Evolutionary conservation across 345 rosid genomes (phyloP).

Genomic region (Chamaenerion angustifolium): DNA sequence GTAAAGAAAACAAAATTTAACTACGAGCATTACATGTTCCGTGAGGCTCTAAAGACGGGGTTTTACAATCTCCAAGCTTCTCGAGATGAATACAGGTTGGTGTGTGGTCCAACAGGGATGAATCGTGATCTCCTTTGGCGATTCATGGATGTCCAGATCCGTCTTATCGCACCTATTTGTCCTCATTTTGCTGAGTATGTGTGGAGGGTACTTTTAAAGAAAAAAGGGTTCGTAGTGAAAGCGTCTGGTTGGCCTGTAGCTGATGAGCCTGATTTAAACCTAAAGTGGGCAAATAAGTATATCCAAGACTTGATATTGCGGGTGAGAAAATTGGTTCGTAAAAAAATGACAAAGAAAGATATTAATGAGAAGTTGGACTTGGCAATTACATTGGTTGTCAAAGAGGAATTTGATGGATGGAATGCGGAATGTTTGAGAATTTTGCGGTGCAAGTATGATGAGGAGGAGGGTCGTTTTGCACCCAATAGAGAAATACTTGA

Average conservation of each 20-base stretch:
- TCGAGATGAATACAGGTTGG: slow-evolving; percentile 78
- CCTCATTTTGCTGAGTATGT: slow-evolving; percentile 86
- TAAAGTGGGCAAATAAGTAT: slow-evolving; percentile 79
- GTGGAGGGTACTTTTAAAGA: slow-evolving; percentile 76
- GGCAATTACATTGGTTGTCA: slow-evolving; percentile 53
- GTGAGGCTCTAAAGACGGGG: slow-evolving; percentile 89
- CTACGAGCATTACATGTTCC: slow-evolving; percentile 59
- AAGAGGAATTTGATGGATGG: slow-evolving; percentile 78
- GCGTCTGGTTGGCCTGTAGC: slow-evolving; percentile 77
- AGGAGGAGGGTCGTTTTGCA: slow-evolving; percentile 25
- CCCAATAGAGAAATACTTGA: slow-evolving; percentile 54
- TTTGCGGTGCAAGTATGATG: slow-evolving; percentile 47
- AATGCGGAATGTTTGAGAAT: slow-evolving; percentile 68
- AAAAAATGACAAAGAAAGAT: slow-evolving; percentile 25
- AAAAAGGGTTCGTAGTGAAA: slow-evolving; percentile 58
- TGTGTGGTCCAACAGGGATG: slow-evolving; percentile 71
- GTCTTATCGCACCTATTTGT: slow-evolving; percentile 78
- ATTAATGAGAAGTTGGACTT: slow-evolving; percentile 7
- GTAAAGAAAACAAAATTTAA: slow-evolving; percentile 50
- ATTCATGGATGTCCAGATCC: slow-evolving; percentile 85
- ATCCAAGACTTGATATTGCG: slow-evolving; percentile 68
- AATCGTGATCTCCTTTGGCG: slow-evolving; percentile 46
- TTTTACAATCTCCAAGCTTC: slow-evolving; percentile 90
- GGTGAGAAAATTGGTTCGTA: slow-evolving; percentile 72
- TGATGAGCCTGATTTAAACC: slow-evolving; percentile 51